Conservation (phyloP, 257 asterid genomes). For the Solanum gracilifrons region DNA sequence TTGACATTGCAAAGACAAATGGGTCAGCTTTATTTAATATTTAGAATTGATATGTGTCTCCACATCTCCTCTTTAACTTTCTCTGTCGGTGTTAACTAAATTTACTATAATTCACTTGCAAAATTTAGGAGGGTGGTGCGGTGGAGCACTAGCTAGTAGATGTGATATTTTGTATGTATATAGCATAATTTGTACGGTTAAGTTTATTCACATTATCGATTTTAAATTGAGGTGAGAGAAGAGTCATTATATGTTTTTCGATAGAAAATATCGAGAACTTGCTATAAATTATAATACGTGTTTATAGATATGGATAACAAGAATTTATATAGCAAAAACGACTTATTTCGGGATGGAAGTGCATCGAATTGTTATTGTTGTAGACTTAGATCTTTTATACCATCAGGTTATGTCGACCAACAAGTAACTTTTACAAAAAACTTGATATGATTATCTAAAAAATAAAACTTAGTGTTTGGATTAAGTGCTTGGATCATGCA, state of each 20-base stretch:
- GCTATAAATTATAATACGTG: no score
- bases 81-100: neutral
- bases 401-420: neutral
- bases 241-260: neutral
- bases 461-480: neutral
- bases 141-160: neutral
- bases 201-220: neutral
- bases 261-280: accelerated
- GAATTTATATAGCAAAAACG: neutral
- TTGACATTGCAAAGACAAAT: neutral
- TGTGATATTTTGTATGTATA: neutral
- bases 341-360: neutral
- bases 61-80: neutral
- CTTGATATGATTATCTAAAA: no score
- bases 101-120: neutral
- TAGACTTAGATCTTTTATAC: no score
- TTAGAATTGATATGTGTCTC: neutral
- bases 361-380: no score
- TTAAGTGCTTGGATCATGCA: neutral
- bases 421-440: no score
- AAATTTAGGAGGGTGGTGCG: neutral
- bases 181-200: accelerated
- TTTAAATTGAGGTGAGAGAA: neutral
- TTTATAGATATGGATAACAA: no score
- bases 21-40: neutral